These are phyloP conservation scores for Globisporangium sylvaticum DNA, from an alignment of 352 stramenopile genomes.

Conservation along the genomic window DNA sequence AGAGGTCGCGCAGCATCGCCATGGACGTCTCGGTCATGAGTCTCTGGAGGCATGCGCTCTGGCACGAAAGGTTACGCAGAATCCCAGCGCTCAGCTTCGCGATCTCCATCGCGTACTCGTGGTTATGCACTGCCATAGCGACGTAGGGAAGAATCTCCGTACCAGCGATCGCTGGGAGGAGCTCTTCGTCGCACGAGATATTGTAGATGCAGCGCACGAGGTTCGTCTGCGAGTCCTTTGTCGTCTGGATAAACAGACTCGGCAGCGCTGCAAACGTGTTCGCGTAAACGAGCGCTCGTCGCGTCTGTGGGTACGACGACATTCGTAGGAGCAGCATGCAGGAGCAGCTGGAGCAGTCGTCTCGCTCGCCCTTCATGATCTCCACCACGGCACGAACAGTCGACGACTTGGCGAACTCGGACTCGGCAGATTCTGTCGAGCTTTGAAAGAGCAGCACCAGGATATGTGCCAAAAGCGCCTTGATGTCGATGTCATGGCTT, in stretches of 20 bases:
- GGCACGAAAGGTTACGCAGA: conserved; percentile 54
- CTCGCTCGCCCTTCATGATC: conserved; percentile 18
- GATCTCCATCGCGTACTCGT: conserved; percentile 19
- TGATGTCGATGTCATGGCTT: conserved; percentile 12
- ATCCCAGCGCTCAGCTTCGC: conserved; percentile 25
- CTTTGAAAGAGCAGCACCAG: conserved; percentile 31
- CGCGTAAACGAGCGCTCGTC: conserved; percentile 17
- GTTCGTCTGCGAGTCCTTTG: conserved; percentile 30
- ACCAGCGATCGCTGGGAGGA: conserved; percentile 24
- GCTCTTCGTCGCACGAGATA: conserved; percentile 36
- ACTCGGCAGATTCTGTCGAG: conserved; percentile 21
- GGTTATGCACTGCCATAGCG: conserved; percentile 17
- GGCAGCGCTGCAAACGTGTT: conserved; percentile 23
- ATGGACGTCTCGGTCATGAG: conserved; percentile 43
- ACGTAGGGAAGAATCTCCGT: conserved; percentile 24
- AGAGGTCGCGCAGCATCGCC: conserved; percentile 42
- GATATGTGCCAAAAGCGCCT: conserved; percentile 23
- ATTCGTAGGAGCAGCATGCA: conserved; percentile 54
- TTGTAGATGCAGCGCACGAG: conserved; percentile 65
- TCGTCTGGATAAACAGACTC: conserved; percentile 28
- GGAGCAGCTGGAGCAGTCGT: conserved; percentile 39
- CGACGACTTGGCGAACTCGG: conserved; percentile 27
- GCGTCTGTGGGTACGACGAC: conserved; percentile 40
- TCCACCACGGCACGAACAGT: conserved; percentile 20
- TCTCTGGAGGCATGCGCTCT: conserved; percentile 25